These are phyloP conservation scores for Aspergillus unguis DNA, from an alignment of 2,329 filamentous ascomycete species.

Conservation along the genomic window DNA sequence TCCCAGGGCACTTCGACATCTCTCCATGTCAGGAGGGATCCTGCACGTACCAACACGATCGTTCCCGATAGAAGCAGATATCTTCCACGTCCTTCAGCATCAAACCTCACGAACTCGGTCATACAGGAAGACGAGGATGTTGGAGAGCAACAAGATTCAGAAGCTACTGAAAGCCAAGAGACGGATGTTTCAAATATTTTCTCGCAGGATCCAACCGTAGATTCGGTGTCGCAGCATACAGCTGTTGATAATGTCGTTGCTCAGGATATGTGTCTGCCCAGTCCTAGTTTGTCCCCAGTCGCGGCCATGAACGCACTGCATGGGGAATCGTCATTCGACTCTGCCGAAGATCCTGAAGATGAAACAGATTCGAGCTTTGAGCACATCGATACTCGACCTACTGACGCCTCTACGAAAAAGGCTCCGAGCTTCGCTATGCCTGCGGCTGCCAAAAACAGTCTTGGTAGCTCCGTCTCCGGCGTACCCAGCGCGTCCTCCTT, in stretches of 20 bases:
- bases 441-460: constrained; percentile 10
- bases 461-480: constrained; percentile 8
- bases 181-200: constrained; percentile 21
- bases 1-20: constrained; percentile 19
- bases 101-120: constrained; percentile 9
- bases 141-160: constrained; percentile 5
- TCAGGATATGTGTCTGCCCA: constrained; percentile 89
- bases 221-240: constrained; percentile 37
- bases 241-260: constrained; percentile 67
- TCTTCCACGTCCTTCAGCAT: constrained; percentile 13
- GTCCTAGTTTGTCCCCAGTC: constrained; percentile 85
- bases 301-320: constrained; percentile 66
- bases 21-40: constrained; percentile 19
- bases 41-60: constrained; percentile 11
- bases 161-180: constrained; percentile 21
- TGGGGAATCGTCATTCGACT: constrained; percentile 43
- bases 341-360: constrained; percentile 36
- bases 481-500: constrained; percentile 44
- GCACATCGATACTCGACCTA: constrained; percentile 29
- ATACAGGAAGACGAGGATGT: constrained; percentile 2
- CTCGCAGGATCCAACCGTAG: constrained; percentile 20
- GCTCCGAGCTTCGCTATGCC: constrained; percentile 12
- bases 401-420: constrained; percentile 20
- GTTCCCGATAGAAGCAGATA: constrained; percentile 19
- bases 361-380: constrained; percentile 46